A percentile compares a stretch with the other conserved stretches of the same genome.
phyloP scores from a whole-genome alignment of 768 basidiomycete species.

The Mycena galericulata region DNA sequence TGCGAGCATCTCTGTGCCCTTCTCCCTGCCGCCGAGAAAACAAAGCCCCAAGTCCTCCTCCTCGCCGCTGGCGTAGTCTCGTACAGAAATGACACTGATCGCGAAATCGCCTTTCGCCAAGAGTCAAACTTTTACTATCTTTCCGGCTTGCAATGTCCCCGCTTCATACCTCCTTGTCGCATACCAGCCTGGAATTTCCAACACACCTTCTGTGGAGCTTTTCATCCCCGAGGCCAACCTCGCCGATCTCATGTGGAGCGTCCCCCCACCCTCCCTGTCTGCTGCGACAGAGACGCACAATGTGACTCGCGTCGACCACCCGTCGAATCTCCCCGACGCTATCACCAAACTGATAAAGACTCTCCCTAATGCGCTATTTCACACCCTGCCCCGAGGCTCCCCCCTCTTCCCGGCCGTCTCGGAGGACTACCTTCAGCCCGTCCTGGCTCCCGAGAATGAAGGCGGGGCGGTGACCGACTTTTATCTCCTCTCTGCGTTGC shows the following conservation, averaged over 20 bases:
- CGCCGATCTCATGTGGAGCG: constrained; percentile 89
- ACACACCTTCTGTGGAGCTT: constrained; percentile 63
- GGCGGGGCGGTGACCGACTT: constrained; percentile 61
- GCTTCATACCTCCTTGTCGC: constrained; percentile 74
- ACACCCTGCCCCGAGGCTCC: constrained; percentile 68
- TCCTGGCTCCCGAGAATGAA: constrained; percentile 47
- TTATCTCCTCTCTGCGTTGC: constrained; percentile 83
- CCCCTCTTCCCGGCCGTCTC: constrained; percentile 66
- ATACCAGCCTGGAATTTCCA: constrained; percentile 62
- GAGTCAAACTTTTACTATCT: constrained; percentile 94
- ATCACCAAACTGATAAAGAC: constrained; percentile 62
- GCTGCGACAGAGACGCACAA: constrained; percentile 65
- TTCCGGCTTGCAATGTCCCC: constrained; percentile 82
- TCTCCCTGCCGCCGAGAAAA: constrained; percentile 60
- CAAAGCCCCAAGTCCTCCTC: constrained; percentile 78
- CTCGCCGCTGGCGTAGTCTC: constrained; percentile 73
- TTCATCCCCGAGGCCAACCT: constrained; percentile 84
- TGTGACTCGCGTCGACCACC: constrained; percentile 69
- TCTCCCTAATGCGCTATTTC: constrained; percentile 68
- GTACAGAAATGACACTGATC: constrained; percentile 87
- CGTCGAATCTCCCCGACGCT: constrained; percentile 55
- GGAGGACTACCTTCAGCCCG: constrained; percentile 52
- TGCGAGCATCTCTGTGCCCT: constrained; percentile 63
- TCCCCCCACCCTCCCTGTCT: constrained; percentile 77
- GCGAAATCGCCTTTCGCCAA: constrained; percentile 74